These are phyloP conservation scores for Melaleuca alternifolia DNA, from an alignment of 345 rosid genomes.

Conservation along the genomic window DNA sequence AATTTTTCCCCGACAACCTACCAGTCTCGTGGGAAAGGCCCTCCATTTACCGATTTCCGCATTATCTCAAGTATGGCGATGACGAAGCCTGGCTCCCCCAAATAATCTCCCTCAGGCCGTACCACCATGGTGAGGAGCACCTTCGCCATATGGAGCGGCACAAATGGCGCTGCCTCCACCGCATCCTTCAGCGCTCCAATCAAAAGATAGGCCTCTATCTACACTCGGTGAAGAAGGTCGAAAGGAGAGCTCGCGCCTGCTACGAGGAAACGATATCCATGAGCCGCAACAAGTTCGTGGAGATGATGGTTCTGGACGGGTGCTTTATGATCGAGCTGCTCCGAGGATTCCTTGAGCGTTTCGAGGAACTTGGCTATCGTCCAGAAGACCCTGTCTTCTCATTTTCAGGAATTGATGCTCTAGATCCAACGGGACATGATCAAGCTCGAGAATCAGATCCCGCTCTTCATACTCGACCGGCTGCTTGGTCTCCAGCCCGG, in stretches of 20 bases:
- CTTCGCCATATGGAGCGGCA: slow-evolving; percentile 60
- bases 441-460: slow-evolving; percentile 76
- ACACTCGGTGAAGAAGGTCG: no score
- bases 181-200: slow-evolving; percentile 40
- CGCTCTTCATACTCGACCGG: slow-evolving; percentile 50
- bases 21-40: slow-evolving; percentile 45
- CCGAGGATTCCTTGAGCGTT: slow-evolving; percentile 61
- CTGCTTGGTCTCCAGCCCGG: slow-evolving; percentile 46
- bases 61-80: not conserved
- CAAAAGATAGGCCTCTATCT: no score
- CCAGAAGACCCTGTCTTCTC: slow-evolving; percentile 65
- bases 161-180: slow-evolving; percentile 64
- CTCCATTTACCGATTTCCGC: slow-evolving; percentile 34
- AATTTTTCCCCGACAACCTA: not conserved
- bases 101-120: slow-evolving; percentile 67
- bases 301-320: no score
- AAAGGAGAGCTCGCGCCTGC: no score
- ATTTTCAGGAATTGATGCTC: slow-evolving; percentile 69
- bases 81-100: slow-evolving; percentile 66
- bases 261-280: no score
- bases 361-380: slow-evolving; percentile 44
- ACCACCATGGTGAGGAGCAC: slow-evolving; percentile 56
- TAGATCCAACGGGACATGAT: slow-evolving; percentile 73
- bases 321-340: no score
- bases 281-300: no score